Base-by-base conservation (phyloP, 768 basidiomycete species). In the Termitomyces sp. region DNA sequence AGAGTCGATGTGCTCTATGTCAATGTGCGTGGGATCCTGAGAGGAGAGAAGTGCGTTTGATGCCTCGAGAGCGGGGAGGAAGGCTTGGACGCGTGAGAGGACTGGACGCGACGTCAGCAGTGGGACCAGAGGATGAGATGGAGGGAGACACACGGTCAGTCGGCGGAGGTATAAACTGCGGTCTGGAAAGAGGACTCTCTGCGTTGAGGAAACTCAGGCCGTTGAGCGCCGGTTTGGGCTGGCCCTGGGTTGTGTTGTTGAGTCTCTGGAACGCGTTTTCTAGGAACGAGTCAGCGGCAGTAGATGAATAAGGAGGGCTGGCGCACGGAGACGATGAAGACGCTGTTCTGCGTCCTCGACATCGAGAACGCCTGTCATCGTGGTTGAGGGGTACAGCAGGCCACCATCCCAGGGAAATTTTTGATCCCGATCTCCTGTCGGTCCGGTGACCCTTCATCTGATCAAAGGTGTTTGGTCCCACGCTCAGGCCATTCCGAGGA, bases 1-100 rank as follows among this genome's bases (percentile, higher is more conserved):
- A 22, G 72, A 74, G 7, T 72, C 70, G 24, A 90, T 62, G 56
- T 85, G 76, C 67, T 90, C 88, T 32, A 90, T 88, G 64, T 90
- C 81, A 33, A 90, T 72, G 60, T 81, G 83, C 16, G 67, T 63
- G 1, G 84, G 84, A 56, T 84, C 78, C 16, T 74, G 75, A 50
- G 75, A 71, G 2, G 75, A 62, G 22, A 90, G 76, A 5, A 78
- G 68, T 1, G 75, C 75, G 63, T 90, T 90, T 6, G 88, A 86
- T 14, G 83, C 85, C 50, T 84, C 79, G n/a, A 90, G 72, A 60
- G 83, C 74, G 3, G 88, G 87, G 5, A 90, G 78, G 65, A 90
- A 90, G 0, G 82, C 79, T 66, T 83, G 80, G 7, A 89, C 75
- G n/a, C 88, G 81, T 13, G 81, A 76, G 7, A 90, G 74, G 22